Base-by-base conservation (phyloP, 331 rosid genomes). In the Dryas integrifolia region DNA sequence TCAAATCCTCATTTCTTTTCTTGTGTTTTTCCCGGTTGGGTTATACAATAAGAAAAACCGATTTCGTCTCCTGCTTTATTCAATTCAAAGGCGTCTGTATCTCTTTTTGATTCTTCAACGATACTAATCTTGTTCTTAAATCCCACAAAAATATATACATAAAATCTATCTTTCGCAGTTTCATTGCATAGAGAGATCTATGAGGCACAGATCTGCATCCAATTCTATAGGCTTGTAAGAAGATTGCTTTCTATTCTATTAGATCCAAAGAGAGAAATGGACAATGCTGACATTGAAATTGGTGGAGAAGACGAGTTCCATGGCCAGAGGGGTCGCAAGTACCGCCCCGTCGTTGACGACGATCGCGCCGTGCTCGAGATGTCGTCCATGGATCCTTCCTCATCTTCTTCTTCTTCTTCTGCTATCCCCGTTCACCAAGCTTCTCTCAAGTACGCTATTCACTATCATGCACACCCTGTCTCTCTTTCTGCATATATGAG, bases 311-410 rank as follows among this genome's bases (percentile, higher is more conserved):
- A 89, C 38, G 92, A 86, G 55, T 85, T 88, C 67, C 88, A 55
- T 14, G 84, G 76, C 15, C 86, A 77, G 78, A 75, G 78, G 12
- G 98, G 92, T 38, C 86, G 97, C 76, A 83, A 89, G 87, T 95
- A 95, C 60, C 88, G 97, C 16, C 97, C 99, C 1, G 99, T 95
- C 0, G 85, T 92, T 83, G 96, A 85, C 69, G 81, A 88, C 70
- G 98, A 95, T 92, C 97, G 97, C 21, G 98, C 96, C n/a, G 98
- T 95, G 58, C 97, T 95, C 64, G 92, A 95, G 81, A 95, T 95
- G 99, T 92, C 99, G 65, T 76, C 97, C 44, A 82, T 95, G 60
- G 97, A 89, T 88, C 96, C 90, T 80, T 75, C 83, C 13, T 92
- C 97, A 45, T 85, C 98, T 41, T 79, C 96, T 10, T 70, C 93